Evolutionary conservation across 108 stramenopile genomes (phyloP), one percentile per base, ranked within the genome.

Genomic region (Nannochloropsis gaditana): DNA sequence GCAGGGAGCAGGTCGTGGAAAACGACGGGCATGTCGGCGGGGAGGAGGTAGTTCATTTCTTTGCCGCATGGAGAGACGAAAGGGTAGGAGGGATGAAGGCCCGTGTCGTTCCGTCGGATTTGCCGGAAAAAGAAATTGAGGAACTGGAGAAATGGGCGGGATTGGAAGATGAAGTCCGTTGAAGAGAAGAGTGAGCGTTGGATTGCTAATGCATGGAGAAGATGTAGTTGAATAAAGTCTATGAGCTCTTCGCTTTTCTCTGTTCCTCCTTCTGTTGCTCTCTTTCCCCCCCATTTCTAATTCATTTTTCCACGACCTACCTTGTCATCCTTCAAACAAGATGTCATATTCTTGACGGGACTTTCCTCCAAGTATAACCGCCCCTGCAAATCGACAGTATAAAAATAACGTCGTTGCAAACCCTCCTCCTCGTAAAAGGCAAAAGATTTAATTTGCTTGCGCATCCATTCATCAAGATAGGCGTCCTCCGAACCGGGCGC

Each of bases 311-410:
- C 17, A 17, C 1, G 17, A 82, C 82, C 43, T 43, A 83, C 83
- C 43, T 83, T 83, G 21, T 83, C 83, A 44, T 85, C 84, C 80
- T 85, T 85, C 84, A 85, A 82, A 43, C 80, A 85, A 43, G 84
- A 82, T 5, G 84, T 82, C 41, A 85, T 80, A 79, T 85, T 85
- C 9, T 82, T 81, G 42, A 45, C 44, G 11, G 10, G 42, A 21
- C 44, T 85, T 79, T 85, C 84, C 79, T 85, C 84, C 81, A 85
- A 11, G 42, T 45, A 85, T 43, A 85, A 79, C 11, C 81, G 84
- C 21, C 84, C 84, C n/a, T 82, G 84, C 42, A 82, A 42, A 43
- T 85, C 84, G 9, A 85, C 43, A 11, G 43, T 82, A 0, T 85
- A 85, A 43, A 85, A 85, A 42, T 85, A 85, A 21, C 80, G 79